A percentile compares a stretch with the other conserved stretches of the same genome.
These are phyloP conservation scores for Pinus tabuliformis DNA, from an alignment of 75 land plant species.

Conservation along the genomic window DNA sequence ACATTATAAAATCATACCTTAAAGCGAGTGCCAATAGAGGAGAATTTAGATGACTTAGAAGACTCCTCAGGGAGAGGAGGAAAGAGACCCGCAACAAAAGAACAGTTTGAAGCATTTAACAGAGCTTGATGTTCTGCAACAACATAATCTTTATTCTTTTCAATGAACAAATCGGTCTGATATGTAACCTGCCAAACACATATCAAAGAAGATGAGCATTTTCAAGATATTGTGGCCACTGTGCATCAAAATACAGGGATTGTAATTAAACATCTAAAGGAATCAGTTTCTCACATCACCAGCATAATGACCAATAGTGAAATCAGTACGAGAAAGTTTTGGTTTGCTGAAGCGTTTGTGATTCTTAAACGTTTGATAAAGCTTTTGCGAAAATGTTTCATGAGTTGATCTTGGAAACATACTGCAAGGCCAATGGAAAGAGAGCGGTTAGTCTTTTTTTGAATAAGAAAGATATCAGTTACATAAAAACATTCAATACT, in stretches of 20 bases:
- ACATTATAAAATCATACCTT: constrained; percentile 46
- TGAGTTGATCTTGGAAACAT: constrained; percentile 99
- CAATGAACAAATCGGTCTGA: constrained; percentile 92
- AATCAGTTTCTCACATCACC: constrained; percentile 77
- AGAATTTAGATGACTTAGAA: constrained; percentile 89
- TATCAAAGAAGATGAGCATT: background rate
- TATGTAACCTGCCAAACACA: constrained; percentile 80
- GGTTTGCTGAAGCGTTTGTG: constrained; percentile 97
- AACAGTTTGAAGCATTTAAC: constrained; percentile 73
- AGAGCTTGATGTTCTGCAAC: constrained; percentile 98
- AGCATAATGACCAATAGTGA: constrained; percentile 94
- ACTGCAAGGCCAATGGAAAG: constrained; percentile 34
- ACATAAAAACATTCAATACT: too few species aligned
- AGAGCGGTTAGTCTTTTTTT: background rate
- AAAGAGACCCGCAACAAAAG: constrained; percentile 87
- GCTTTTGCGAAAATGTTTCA: constrained; percentile 96
- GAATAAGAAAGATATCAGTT: background rate
- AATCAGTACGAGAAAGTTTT: constrained; percentile 91
- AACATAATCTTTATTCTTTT: constrained; percentile 99
- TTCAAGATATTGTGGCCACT: background rate
- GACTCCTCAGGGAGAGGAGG: constrained; percentile 81
- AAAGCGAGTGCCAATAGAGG: constrained; percentile 94
- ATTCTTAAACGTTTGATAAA: constrained; percentile 87
- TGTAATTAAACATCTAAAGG: background rate
- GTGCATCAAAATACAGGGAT: background rate